phyloP scores from a whole-genome alignment of 495 filamentous ascomycete genomes.

The Alectoria sarmentosa region DNA sequence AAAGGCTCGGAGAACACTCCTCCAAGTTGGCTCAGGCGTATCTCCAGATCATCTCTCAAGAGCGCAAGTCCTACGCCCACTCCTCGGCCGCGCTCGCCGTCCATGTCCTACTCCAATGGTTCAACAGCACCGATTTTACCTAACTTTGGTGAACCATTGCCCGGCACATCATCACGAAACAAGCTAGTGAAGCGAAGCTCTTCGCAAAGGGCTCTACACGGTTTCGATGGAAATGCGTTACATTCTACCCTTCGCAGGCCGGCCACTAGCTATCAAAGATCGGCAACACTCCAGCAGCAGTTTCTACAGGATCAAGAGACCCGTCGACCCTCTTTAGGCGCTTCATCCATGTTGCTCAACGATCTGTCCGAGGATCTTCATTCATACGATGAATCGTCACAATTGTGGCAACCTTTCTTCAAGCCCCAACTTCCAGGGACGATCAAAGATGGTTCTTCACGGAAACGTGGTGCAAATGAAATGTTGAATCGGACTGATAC shows the following conservation, averaged over 20 bases:
- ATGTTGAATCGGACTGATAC: conserved; percentile 25
- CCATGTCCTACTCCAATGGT: conserved; percentile 62
- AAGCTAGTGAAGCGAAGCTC: conserved; percentile 82
- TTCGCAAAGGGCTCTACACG: conserved; percentile 48
- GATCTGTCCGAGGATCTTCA: conserved; percentile 19
- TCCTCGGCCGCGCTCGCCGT: conserved; percentile 59
- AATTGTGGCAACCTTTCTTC: conserved; percentile 43
- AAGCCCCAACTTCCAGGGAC: conserved; percentile 32
- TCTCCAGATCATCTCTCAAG: conserved; percentile 67
- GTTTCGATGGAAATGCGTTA: conserved; percentile 25
- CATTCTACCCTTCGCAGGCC: conserved; percentile 60
- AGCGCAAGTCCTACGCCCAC: conserved; percentile 59
- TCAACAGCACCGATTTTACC: conserved; percentile 60
- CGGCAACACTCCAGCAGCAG: conserved; percentile 51
- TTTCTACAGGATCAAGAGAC: conserved; percentile 18
- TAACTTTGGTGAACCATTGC: conserved; percentile 32
- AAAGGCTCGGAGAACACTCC: conserved; percentile 45
- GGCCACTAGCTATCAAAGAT: conserved; percentile 81
- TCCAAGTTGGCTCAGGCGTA: conserved; percentile 69
- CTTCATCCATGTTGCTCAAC: conserved; percentile 20
- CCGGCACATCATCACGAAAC: conserved; percentile 55
- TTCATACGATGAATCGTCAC: conserved; percentile 17
- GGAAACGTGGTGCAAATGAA: conserved; percentile 26
- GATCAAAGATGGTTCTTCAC: conserved; percentile 33
- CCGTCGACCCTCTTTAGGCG: conserved; percentile 5